Evolutionary conservation across 768 basidiomycete species (phyloP).

Genomic region (Hemileccinum impolitum): DNA sequence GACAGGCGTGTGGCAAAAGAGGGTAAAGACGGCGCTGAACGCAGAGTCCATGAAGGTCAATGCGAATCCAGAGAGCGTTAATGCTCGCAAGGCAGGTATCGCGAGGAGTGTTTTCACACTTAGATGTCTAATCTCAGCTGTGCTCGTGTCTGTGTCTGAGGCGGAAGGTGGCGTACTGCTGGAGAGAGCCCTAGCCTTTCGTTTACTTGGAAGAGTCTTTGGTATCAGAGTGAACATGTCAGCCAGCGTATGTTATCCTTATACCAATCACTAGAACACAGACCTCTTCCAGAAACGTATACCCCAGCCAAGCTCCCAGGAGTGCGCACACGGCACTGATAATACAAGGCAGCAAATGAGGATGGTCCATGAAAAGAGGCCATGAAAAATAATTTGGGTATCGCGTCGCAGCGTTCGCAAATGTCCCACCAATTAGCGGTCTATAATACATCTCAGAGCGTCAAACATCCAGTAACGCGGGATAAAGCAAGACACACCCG

Average conservation of each 20-base stretch:
- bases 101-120: constrained; percentile 37
- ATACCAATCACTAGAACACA: not conserved
- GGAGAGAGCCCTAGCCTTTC: not conserved
- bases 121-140: constrained; percentile 5
- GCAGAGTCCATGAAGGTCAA: constrained; percentile 50
- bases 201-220: constrained; percentile 6
- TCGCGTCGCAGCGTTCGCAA: constrained; percentile 8
- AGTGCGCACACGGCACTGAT: constrained; percentile 1
- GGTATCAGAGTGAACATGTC: not conserved
- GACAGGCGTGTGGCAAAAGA: constrained; percentile 58
- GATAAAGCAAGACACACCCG: not conserved
- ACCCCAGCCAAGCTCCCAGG: constrained; percentile 1
- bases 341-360: constrained; percentile 6
- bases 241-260: not conserved
- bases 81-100: constrained; percentile 47
- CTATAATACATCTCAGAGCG: not conserved
- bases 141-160: not conserved
- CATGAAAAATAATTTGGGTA: constrained; percentile 11
- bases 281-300: constrained; percentile 8
- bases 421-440: constrained; percentile 6
- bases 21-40: constrained; percentile 61
- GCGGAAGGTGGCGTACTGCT: not conserved
- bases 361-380: constrained; percentile 7
- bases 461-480: not conserved
- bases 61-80: constrained; percentile 46